phyloP scores from a whole-genome alignment of 2,329 filamentous ascomycete species.

The Arthrobotrys sinensis region DNA sequence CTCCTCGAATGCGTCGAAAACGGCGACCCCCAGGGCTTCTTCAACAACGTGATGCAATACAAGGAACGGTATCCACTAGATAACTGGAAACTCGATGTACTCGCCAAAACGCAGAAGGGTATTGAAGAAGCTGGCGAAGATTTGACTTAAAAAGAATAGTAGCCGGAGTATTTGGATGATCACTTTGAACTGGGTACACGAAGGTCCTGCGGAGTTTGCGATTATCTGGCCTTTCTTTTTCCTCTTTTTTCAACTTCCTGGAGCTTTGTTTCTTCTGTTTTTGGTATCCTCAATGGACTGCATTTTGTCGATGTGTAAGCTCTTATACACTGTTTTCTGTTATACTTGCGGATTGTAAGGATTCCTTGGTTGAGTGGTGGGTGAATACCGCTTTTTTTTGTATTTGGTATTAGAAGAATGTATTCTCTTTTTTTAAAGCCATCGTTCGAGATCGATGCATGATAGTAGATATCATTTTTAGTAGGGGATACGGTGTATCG shows the following conservation, averaged over 20 bases:
- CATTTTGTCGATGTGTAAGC: constrained; percentile 14
- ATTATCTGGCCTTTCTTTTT: constrained; percentile 8
- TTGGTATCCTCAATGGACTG: background rate
- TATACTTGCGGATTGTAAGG: background rate
- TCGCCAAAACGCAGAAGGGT: constrained; percentile 25
- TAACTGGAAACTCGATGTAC: constrained; percentile 80
- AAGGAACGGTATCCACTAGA: constrained; percentile 94
- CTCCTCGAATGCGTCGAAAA: constrained; percentile 81
- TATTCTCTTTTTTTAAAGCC: no score
- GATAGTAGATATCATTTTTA: no score
- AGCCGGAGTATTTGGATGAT: constrained; percentile 11
- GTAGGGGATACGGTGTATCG: no score
- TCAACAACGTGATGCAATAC: constrained; percentile 88
- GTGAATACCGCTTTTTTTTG: no score
- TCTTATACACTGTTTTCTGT: constrained; percentile 19
- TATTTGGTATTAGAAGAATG: no score
- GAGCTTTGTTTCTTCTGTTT: background rate
- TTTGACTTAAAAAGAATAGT: constrained; percentile 72
- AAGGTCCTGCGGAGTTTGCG: constrained; percentile 28
- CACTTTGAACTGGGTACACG: constrained; percentile 25
- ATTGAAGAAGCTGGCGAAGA: constrained; percentile 76
- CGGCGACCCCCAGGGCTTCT: constrained; percentile 85
- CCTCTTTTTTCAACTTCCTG: background rate
- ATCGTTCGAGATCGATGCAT: no score
- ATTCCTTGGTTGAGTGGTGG: background rate